These are phyloP conservation scores for Arabis alpina DNA, from an alignment of 345 rosid species.

Conservation along the genomic window DNA sequence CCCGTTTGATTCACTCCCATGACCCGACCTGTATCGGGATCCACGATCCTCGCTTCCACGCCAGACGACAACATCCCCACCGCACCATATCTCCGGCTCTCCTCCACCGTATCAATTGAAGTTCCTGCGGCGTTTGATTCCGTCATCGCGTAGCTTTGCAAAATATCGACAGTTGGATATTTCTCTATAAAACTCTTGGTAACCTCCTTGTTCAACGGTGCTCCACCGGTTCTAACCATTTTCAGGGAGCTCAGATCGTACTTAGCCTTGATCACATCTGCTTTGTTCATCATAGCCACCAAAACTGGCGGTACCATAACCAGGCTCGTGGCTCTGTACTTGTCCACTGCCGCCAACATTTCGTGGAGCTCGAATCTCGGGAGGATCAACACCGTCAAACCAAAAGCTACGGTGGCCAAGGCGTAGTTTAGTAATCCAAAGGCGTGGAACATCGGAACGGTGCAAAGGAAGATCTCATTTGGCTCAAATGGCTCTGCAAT, in stretches of 20 bases:
- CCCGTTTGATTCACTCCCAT: slow-evolving; percentile 1
- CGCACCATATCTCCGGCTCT: slow-evolving; percentile 19
- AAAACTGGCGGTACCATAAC: slow-evolving; percentile 14
- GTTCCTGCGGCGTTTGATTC: slow-evolving; percentile 18
- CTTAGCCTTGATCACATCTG: slow-evolving; percentile 13
- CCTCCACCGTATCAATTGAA: slow-evolving; percentile 6
- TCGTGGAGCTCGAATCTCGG: slow-evolving; percentile 18
- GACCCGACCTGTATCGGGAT: slow-evolving; percentile 25
- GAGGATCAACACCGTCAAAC: slow-evolving; percentile 15
- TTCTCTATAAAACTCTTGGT: not conserved
- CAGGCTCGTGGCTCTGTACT: not conserved
- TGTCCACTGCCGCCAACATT: slow-evolving; percentile 10
- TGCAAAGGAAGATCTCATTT: slow-evolving; percentile 3
- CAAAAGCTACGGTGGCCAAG: slow-evolving; percentile 13
- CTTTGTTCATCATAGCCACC: slow-evolving; percentile 21
- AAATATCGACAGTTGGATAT: slow-evolving; percentile 13
- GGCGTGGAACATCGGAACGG: slow-evolving; percentile 23
- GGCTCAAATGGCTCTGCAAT: not conserved
- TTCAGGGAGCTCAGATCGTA: slow-evolving; percentile 12
- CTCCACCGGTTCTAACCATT: slow-evolving; percentile 22
- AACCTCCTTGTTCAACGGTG: slow-evolving; percentile 4
- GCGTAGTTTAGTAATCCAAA: not conserved
- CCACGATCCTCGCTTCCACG: slow-evolving; percentile 15
- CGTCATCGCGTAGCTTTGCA: slow-evolving; percentile 16
- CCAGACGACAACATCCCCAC: slow-evolving; percentile 17